Base-by-base conservation (phyloP, 192 early-diverging fungal genomes). In the Podila clonocystis region DNA sequence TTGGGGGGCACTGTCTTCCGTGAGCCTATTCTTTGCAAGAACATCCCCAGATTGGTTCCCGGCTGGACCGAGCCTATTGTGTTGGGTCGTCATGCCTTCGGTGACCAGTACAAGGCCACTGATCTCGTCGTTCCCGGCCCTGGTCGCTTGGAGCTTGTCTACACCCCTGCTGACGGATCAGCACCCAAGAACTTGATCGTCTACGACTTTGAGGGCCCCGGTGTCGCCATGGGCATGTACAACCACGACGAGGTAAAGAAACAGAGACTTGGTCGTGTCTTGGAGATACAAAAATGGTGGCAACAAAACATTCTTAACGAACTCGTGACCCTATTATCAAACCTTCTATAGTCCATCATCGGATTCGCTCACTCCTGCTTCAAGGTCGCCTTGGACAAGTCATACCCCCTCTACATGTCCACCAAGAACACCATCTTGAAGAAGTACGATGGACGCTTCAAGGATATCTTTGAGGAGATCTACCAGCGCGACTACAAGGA, bases 341-440 rank as follows among this genome's bases (percentile, higher is more conserved):
- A 50, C 26, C 28, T 33, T 22, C 3, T 50, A 1, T 71, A 87
- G 73, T 97, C 96, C 34, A 97, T 98, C 75, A 78, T 82, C 15
- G 97, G 95, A 28, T 98, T 98, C 74, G 97, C 97, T 33, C 90
- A 95, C 73, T 89, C 88, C 41, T 98, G 96, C 86, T 98, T 98
- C 91, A 90, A 94, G 88, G 89, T 97, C 72, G 95, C 97, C 52
- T 85, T 98, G 29, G 85, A 87, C 64, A 94, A 94, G 87, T 93
- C 93, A 85, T 89, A 94, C 91, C 97, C 97, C n/a, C 88, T 98
- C 66, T 98, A 97, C 86, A 84, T 98, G 73, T 92, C 92, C 52
- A 98, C 96, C 79, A 98, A 98, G 89, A 97, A 97, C 86, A 98
- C 97, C 24, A 97, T 98, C 72, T 89, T 98, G 80, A 97, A 97